A percentile compares a stretch with the other conserved stretches of the same genome.
Evolutionary conservation across 139 green algal species (phyloP).

Genomic region (Micromonas pusilla): DNA sequence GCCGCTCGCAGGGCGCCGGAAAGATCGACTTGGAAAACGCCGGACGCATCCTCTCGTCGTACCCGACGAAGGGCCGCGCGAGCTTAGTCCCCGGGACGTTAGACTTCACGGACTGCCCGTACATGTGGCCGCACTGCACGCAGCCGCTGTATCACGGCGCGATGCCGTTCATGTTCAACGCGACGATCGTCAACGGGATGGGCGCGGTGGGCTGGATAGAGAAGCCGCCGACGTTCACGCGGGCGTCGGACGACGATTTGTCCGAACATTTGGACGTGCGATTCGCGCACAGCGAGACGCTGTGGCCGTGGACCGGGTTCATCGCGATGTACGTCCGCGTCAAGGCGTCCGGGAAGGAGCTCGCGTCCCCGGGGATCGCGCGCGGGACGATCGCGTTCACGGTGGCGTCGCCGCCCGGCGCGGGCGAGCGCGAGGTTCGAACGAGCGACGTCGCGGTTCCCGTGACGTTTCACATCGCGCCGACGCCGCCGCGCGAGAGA

Average conservation of each 20-base stretch:
- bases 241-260: background rate
- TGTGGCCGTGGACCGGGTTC: slow-evolving; percentile 96
- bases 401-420: slow-evolving; percentile 59
- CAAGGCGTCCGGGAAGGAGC: slow-evolving; percentile 35
- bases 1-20: slow-evolving; percentile 58
- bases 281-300: slow-evolving; percentile 64
- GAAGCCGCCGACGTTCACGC: background rate
- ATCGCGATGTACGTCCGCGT: slow-evolving; percentile 83
- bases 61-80: slow-evolving; percentile 77
- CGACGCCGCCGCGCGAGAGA: slow-evolving; percentile 46
- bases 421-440: slow-evolving; percentile 33
- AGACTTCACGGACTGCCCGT: slow-evolving; percentile 86
- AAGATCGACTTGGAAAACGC: slow-evolving; percentile 61
- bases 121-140: slow-evolving; percentile 91
- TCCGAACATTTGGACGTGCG: slow-evolving; percentile 63
- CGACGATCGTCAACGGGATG: slow-evolving; percentile 93
- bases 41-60: slow-evolving; percentile 55
- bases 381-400: slow-evolving; percentile 56
- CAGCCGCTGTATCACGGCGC: slow-evolving; percentile 46
- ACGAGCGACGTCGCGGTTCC: slow-evolving; percentile 49
- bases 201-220: slow-evolving; percentile 65
- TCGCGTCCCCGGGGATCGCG: slow-evolving; percentile 32
- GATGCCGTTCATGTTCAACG: slow-evolving; percentile 91
- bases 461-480: slow-evolving; percentile 47
- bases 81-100: slow-evolving; percentile 69